phyloP scores from a whole-genome alignment of 495 filamentous ascomycete species.

The Pseudevernia furfuracea region DNA sequence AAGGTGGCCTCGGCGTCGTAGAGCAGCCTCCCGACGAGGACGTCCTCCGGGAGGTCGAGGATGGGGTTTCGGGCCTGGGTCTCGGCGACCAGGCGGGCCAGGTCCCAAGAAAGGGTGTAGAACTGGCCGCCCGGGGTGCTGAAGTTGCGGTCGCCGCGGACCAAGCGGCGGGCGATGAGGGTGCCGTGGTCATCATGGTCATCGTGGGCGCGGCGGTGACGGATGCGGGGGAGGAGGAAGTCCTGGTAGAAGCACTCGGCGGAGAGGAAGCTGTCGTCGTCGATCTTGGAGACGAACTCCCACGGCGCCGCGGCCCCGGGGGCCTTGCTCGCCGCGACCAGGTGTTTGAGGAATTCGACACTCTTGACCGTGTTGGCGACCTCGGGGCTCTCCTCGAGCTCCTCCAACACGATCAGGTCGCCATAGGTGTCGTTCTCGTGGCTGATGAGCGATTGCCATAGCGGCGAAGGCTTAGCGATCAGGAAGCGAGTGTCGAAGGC shows the following conservation, averaged over 20 bases:
- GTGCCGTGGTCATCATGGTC: neutral
- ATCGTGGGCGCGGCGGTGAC: too few relatives aligned
- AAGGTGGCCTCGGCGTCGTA: conserved; percentile 6
- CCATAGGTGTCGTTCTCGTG: conserved; percentile 20
- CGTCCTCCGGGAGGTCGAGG: neutral
- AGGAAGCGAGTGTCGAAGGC: conserved; percentile 14
- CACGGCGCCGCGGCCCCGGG: neutral
- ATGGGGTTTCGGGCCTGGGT: neutral
- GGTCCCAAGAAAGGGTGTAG: conserved; percentile 17
- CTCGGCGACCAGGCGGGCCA: conserved; percentile 5
- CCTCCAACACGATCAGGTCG: conserved; percentile 11
- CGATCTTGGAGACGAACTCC: conserved; percentile 16
- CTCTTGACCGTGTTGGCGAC: conserved; percentile 10
- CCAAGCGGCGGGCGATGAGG: conserved; percentile 9
- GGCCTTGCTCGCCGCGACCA: neutral
- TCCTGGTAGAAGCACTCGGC: conserved; percentile 5
- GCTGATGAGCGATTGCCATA: conserved; percentile 15
- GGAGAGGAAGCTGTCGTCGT: conserved; percentile 16
- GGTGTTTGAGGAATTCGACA: conserved; percentile 6
- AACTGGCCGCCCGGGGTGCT: conserved; percentile 15
- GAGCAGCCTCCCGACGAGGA: conserved; percentile 8
- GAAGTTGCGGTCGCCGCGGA: neutral
- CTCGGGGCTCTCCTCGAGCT: conserved; percentile 5
- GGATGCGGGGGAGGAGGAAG: conserved; percentile 2
- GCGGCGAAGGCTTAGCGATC: neutral